Percentiles rank a stretch among this genome's conserved stretches.
phyloP scores from a whole-genome alignment of 257 asterid species.

The Buddleja alternifolia region DNA sequence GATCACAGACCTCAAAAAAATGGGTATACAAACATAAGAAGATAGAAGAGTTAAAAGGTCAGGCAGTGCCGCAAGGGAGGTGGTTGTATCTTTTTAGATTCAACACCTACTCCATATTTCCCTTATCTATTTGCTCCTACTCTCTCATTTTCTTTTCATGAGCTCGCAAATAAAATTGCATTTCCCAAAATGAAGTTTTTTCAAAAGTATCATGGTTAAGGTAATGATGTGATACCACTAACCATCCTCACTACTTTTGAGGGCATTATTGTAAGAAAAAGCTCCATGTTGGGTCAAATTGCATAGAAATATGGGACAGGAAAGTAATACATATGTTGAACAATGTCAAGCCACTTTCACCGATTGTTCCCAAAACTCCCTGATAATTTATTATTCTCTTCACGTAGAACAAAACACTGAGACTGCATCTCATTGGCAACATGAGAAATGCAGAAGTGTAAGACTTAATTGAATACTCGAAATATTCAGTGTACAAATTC shows the following conservation, averaged over 20 bases:
- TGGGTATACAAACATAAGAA: neutral
- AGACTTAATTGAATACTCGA: slow-evolving; percentile 8
- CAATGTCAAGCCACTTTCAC: neutral
- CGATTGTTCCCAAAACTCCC: neutral
- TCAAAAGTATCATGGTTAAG: too few species aligned
- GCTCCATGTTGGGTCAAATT: too few species aligned
- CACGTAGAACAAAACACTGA: neutral
- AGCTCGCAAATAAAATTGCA: too few species aligned
- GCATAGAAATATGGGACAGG: neutral
- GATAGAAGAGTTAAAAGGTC: neutral
- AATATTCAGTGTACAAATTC: neutral
- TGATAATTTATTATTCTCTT: neutral
- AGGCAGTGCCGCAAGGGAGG: too few species aligned
- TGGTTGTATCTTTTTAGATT: neutral
- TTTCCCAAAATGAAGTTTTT: too few species aligned
- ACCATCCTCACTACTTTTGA: too few species aligned
- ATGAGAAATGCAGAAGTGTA: slow-evolving; percentile 7
- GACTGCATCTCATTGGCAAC: neutral
- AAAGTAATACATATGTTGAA: neutral
- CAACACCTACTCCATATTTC: neutral
- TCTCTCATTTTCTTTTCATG: too few species aligned
- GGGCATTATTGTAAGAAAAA: too few species aligned
- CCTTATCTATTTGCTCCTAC: too few species aligned
- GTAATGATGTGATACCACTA: too few species aligned
- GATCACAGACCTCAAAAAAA: slow-evolving; percentile 2